Evolutionary conservation across 1,139 yeast species (phyloP).

Genomic region (Nakaseomyces kungkrabaensis): DNA sequence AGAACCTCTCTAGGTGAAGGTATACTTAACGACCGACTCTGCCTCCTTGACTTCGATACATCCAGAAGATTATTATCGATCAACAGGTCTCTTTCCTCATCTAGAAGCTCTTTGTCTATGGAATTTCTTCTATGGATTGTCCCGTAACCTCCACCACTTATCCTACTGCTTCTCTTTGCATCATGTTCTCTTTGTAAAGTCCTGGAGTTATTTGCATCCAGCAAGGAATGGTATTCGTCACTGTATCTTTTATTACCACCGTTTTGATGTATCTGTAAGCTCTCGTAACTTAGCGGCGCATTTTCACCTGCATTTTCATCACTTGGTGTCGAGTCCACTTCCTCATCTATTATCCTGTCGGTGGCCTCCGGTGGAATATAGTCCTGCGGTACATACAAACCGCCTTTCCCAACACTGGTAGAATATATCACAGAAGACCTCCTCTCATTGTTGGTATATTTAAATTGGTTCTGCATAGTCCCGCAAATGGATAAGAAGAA

Average conservation of each 20-base stretch:
- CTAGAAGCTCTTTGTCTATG: slow-evolving; percentile 16
- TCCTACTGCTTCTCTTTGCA: not conserved
- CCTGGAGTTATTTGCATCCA: slow-evolving; percentile 17
- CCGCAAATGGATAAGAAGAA: not conserved
- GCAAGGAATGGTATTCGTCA: slow-evolving; percentile 13
- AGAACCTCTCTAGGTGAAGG: not conserved
- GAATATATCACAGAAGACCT: slow-evolving; percentile 28
- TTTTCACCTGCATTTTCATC: slow-evolving; percentile 7
- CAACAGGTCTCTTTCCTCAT: slow-evolving; percentile 26
- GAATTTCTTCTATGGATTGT: slow-evolving; percentile 6
- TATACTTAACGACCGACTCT: not conserved
- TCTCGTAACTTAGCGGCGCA: not conserved
- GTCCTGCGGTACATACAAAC: slow-evolving; percentile 25
- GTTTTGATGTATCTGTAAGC: not conserved
- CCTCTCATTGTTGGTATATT: slow-evolving; percentile 22
- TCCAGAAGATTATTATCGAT: slow-evolving; percentile 22
- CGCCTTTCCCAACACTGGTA: slow-evolving; percentile 27
- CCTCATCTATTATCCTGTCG: slow-evolving; percentile 11
- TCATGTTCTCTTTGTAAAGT: slow-evolving; percentile 10
- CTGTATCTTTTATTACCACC: not conserved
- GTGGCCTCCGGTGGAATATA: slow-evolving; percentile 15
- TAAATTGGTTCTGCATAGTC: slow-evolving; percentile 19
- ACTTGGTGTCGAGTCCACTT: slow-evolving; percentile 9
- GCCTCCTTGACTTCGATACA: not conserved
- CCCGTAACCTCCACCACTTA: slow-evolving; percentile 1